Conservation (phyloP, 2,329 filamentous ascomycete genomes). For the Madurella fahalii region DNA sequence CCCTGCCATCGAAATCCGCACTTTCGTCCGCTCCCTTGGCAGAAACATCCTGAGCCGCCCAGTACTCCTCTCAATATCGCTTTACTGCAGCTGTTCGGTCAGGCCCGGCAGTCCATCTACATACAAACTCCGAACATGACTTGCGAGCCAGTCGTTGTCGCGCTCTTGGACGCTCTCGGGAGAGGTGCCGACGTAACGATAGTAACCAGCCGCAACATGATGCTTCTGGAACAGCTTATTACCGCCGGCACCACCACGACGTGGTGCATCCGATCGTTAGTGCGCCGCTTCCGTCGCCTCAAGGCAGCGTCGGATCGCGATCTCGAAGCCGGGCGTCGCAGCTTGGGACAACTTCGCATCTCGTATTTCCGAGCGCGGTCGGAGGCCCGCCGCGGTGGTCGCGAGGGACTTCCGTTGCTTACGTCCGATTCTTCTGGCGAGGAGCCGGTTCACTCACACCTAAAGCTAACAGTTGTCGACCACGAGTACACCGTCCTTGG, state of each 20-base stretch:
- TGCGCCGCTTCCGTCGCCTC: constrained; percentile 42
- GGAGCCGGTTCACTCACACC: constrained; percentile 69
- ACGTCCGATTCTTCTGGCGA: constrained; percentile 31
- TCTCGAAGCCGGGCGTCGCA: constrained; percentile 41
- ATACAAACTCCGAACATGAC: constrained; percentile 79
- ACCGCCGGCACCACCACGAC: constrained; percentile 72
- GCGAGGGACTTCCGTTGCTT: constrained; percentile 25
- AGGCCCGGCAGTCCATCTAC: constrained; percentile 56
- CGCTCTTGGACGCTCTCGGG: constrained; percentile 55
- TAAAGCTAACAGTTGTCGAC: constrained; percentile 75
- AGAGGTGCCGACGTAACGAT: constrained; percentile 66
- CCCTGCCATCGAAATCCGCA: constrained; percentile 65
- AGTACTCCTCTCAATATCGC: constrained; percentile 65
- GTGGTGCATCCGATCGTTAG: constrained; percentile 56
- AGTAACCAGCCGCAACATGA: constrained; percentile 64
- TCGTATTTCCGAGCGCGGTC: constrained; percentile 50
- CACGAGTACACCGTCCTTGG: constrained; percentile 64
- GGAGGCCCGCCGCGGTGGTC: constrained; percentile 10
- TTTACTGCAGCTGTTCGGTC: constrained; percentile 56
- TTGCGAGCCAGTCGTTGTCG: constrained; percentile 57
- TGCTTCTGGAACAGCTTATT: constrained; percentile 75
- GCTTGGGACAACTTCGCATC: constrained; percentile 51
- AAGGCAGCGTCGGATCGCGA: constrained; percentile 18
- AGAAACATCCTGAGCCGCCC: constrained; percentile 47
- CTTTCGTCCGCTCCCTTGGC: constrained; percentile 58